These are phyloP conservation scores for Phytophthora pistaciae DNA, from an alignment of 352 stramenopile species.

Conservation along the genomic window DNA sequence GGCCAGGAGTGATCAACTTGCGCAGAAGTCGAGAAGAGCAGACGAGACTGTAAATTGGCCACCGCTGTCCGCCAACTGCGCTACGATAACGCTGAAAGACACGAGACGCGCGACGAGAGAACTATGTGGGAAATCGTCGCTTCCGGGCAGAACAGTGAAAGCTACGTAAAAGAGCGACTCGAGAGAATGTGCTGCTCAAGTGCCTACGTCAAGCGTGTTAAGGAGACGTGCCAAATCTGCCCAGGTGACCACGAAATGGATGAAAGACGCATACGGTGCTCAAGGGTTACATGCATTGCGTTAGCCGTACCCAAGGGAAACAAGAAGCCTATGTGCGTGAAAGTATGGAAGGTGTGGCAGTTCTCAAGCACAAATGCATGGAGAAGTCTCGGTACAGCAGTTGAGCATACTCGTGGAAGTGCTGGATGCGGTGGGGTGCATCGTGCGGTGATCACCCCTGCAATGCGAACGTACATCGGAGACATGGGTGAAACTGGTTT, in stretches of 20 bases:
- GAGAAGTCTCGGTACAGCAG: neutral
- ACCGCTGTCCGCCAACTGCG: neutral
- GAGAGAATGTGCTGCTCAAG: neutral
- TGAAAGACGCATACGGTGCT: neutral
- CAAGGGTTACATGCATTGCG: neutral
- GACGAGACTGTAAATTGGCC: neutral
- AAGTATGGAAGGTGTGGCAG: slow-evolving; percentile 11
- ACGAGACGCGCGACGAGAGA: neutral
- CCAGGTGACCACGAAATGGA: neutral
- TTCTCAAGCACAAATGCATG: neutral
- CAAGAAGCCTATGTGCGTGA: neutral
- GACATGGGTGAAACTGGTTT: slow-evolving; percentile 12
- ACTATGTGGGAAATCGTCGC: slow-evolving; percentile 1
- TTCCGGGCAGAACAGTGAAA: neutral
- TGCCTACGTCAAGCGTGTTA: slow-evolving; percentile 1
- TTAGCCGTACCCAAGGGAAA: neutral
- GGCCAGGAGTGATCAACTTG: neutral
- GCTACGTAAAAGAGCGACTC: slow-evolving; percentile 1
- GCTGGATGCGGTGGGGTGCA: neutral
- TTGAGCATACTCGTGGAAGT: neutral
- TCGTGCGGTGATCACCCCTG: neutral
- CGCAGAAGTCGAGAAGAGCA: neutral
- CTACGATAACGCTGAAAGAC: neutral
- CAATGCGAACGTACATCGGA: slow-evolving; percentile 6
- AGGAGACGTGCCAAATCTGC: neutral